Conservation (phyloP, 2,329 filamentous ascomycete species). For the Diaporthe humulicola region DNA sequence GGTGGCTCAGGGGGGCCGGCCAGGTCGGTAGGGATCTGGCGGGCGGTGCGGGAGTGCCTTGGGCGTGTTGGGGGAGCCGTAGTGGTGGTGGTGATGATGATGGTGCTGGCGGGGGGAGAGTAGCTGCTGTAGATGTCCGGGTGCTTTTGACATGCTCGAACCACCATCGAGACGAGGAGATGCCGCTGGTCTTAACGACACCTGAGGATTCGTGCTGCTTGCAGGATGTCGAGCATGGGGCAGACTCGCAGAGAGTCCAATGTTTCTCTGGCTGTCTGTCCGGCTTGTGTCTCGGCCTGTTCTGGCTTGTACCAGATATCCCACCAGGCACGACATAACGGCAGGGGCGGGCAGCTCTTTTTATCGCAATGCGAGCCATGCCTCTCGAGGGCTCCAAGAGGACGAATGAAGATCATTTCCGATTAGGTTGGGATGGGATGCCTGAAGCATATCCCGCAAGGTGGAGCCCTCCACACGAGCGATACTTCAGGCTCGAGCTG, state of each 20-base stretch:
- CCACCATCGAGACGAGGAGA: slow-evolving; percentile 25
- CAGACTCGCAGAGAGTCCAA: slow-evolving; percentile 17
- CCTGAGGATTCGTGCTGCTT: background rate
- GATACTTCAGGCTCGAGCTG: slow-evolving; percentile 29
- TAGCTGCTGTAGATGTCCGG: slow-evolving; percentile 29
- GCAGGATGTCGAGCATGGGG: slow-evolving; percentile 9
- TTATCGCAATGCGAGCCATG: slow-evolving; percentile 28
- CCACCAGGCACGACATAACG: background rate
- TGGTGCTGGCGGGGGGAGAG: background rate
- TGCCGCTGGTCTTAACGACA: slow-evolving; percentile 27
- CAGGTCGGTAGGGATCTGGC: slow-evolving; percentile 20
- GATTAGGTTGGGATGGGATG: slow-evolving; percentile 26
- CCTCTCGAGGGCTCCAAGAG: slow-evolving; percentile 14
- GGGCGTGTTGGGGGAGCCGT: slow-evolving; percentile 15
- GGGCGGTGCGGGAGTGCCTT: slow-evolving; percentile 13
- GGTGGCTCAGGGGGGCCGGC: slow-evolving; percentile 26
- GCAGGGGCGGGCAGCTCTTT: slow-evolving; percentile 25
- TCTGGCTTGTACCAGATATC: background rate
- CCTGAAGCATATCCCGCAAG: slow-evolving; percentile 31
- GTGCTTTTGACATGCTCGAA: slow-evolving; percentile 28
- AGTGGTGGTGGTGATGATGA: background rate
- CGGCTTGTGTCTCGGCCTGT: background rate
- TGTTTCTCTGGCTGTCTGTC: background rate
- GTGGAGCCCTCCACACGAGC: slow-evolving; percentile 27
- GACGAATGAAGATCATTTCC: slow-evolving; percentile 32